Evolutionary conservation across 805 yeast species (phyloP).

Genomic region (Ogataea minuta): DNA sequence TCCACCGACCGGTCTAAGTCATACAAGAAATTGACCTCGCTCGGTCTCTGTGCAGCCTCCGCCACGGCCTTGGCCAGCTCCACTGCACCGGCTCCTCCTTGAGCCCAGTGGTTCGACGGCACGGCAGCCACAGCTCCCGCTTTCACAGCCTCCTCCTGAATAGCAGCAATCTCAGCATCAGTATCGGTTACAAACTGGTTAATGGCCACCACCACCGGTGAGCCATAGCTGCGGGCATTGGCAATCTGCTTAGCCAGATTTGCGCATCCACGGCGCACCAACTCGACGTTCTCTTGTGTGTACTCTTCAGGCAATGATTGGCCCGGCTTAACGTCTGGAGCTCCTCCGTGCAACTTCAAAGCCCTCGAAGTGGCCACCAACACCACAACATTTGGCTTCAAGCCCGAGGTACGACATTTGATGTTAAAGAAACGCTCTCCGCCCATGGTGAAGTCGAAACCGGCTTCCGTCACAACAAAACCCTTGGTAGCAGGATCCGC

Average conservation of each 20-base stretch:
- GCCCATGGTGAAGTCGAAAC: slow-evolving; percentile 90
- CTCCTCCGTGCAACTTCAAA: slow-evolving; percentile 84
- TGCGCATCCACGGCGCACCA: slow-evolving; percentile 67
- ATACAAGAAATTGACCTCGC: slow-evolving; percentile 49
- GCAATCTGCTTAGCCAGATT: slow-evolving; percentile 75
- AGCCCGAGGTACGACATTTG: slow-evolving; percentile 79
- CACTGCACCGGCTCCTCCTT: slow-evolving; percentile 81
- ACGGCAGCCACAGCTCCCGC: slow-evolving; percentile 83
- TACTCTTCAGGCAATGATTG: slow-evolving; percentile 74
- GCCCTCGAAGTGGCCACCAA: slow-evolving; percentile 86
- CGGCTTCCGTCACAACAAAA: slow-evolving; percentile 83
- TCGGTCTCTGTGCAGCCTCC: slow-evolving; percentile 49
- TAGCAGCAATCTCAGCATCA: slow-evolving; percentile 63
- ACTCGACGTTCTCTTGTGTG: slow-evolving; percentile 65
- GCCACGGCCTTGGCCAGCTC: slow-evolving; percentile 71
- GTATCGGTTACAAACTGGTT: slow-evolving; percentile 77
- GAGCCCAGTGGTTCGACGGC: slow-evolving; percentile 82
- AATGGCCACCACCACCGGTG: slow-evolving; percentile 80
- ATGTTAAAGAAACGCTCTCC: slow-evolving; percentile 84
- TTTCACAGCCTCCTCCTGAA: slow-evolving; percentile 61
- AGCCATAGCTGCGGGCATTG: slow-evolving; percentile 68
- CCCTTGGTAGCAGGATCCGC: slow-evolving; percentile 50
- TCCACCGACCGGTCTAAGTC: slow-evolving; percentile 58
- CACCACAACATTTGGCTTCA: slow-evolving; percentile 73
- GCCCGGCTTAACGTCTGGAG: slow-evolving; percentile 85